phyloP scores from a whole-genome alignment of 2,329 filamentous ascomycete genomes.

The Fusarium verticillioides region DNA sequence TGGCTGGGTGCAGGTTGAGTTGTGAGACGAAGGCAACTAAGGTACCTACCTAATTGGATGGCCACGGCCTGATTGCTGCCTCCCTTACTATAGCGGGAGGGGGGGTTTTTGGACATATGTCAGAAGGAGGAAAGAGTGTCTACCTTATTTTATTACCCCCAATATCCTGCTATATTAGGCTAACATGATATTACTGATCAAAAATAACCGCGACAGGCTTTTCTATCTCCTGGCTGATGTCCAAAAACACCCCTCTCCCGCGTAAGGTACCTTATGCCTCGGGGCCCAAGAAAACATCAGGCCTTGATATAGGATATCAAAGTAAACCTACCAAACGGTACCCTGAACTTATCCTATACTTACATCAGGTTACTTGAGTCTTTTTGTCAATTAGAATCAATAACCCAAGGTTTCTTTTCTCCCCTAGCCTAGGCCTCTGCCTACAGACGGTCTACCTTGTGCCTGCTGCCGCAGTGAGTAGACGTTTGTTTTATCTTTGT shows the following conservation, averaged over 20 bases:
- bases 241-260: too few species aligned
- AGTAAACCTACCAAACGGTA: background rate
- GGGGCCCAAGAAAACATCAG: background rate
- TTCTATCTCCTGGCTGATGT: too few species aligned
- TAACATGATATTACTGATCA: too few species aligned
- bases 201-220: too few species aligned
- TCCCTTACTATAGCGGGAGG: too few species aligned
- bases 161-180: too few species aligned
- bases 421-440: background rate
- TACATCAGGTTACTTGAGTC: background rate
- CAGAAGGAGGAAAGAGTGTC: too few species aligned
- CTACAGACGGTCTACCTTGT: background rate
- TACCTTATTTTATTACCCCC: too few species aligned
- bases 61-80: slow-evolving; percentile 1
- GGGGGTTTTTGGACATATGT: too few species aligned
- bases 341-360: background rate
- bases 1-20: background rate
- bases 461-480: background rate
- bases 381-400: background rate
- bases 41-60: background rate
- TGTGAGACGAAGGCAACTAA: background rate
- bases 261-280: background rate
- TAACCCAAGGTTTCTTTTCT: background rate
- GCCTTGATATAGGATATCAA: background rate
- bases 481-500: background rate